A percentile compares a stretch with the other conserved stretches of the same genome.
These are phyloP conservation scores for Nicotiana knightiana DNA, from an alignment of 257 asterid species.

Conservation along the genomic window DNA sequence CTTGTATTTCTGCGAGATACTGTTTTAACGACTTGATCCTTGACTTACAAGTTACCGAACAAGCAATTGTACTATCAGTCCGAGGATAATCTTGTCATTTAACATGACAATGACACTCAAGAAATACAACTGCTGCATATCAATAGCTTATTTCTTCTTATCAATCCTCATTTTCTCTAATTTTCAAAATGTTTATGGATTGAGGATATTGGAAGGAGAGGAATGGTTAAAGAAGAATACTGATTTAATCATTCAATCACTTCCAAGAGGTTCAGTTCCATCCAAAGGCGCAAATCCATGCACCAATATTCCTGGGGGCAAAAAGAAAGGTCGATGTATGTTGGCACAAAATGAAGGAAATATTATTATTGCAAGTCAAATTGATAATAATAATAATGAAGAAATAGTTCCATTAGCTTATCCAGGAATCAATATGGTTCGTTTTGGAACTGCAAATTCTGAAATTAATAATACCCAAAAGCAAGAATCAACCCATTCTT, in stretches of 20 bases:
- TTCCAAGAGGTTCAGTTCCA: constrained; percentile 41
- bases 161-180: not conserved
- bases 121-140: not conserved
- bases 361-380: not conserved
- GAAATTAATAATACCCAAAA: not conserved
- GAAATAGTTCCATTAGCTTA: not conserved
- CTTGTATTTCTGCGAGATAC: not conserved
- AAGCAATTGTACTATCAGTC: not conserved
- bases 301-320: constrained; percentile 48
- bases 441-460: not conserved
- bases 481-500: not conserved
- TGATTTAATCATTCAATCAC: constrained; percentile 32
- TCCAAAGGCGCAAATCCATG: constrained; percentile 43
- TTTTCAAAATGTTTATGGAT: constrained; percentile 14
- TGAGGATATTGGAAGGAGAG: constrained; percentile 30
- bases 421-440: not conserved
- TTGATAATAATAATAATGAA: not conserved
- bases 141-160: not conserved
- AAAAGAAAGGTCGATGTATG: constrained; percentile 33
- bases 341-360: constrained; percentile 17
- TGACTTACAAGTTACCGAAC: not conserved
- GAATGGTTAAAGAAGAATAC: constrained; percentile 11
- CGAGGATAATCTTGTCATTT: not conserved
- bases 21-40: too few relatives aligned
- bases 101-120: not conserved